A percentile compares a stretch with the other conserved stretches of the same genome.
phyloP scores from a whole-genome alignment of 2,329 filamentous ascomycete species.

The Colletotrichum australisinense region DNA sequence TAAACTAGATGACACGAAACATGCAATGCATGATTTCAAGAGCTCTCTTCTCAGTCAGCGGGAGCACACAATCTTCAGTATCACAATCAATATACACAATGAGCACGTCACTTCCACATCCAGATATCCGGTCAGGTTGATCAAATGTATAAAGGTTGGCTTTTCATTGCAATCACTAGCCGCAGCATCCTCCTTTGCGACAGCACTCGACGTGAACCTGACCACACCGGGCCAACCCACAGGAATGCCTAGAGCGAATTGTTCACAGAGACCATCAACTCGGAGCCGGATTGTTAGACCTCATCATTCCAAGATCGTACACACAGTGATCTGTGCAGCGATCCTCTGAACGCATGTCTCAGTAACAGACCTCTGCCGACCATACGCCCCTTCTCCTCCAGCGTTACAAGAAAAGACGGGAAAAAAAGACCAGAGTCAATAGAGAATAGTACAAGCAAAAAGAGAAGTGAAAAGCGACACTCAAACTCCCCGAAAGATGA shows the following conservation, averaged over 20 bases:
- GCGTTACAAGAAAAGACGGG: conserved; percentile 20
- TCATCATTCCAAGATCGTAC: background rate
- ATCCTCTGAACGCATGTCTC: conserved; percentile 9
- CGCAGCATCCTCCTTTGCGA: conserved; percentile 7
- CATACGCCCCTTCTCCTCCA: background rate
- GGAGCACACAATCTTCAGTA: no score
- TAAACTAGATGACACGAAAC: background rate
- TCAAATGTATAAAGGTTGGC: background rate
- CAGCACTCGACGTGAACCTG: conserved; percentile 3
- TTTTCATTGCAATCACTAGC: conserved; percentile 13
- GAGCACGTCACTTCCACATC: no score
- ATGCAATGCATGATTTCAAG: background rate
- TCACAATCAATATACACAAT: no score
- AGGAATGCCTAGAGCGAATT: background rate
- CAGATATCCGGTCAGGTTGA: background rate
- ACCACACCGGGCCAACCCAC: background rate
- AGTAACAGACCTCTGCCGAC: background rate
- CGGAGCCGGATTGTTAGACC: conserved; percentile 10
- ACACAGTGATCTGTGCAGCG: background rate
- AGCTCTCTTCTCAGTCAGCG: background rate
- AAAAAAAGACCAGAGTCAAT: conserved; percentile 8
- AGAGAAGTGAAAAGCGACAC: background rate
- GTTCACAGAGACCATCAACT: conserved; percentile 11
- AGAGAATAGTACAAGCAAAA: conserved; percentile 26
- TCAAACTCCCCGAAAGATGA: background rate